Evolutionary conservation across 441 rosid species (phyloP).

Genomic region (Arabidopsis lyrata): DNA sequence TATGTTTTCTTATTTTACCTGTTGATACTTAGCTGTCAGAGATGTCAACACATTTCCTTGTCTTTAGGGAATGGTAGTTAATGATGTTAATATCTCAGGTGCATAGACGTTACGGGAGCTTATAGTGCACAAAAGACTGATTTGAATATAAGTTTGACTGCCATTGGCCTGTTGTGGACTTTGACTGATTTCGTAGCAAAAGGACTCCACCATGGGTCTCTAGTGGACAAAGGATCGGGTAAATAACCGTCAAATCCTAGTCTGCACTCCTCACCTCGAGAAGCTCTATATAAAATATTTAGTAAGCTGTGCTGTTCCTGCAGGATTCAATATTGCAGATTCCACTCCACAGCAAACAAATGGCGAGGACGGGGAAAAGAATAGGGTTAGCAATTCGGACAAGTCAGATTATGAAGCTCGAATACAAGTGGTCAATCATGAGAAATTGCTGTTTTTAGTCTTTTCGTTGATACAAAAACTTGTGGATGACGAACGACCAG

Average conservation of each 20-base stretch:
- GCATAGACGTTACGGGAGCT: conserved; percentile 98
- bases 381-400: conserved; percentile 44
- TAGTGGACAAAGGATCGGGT: conserved; percentile 71
- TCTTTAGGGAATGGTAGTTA: conserved; percentile 23
- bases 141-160: conserved; percentile 95
- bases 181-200: conserved; percentile 92
- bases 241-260: conserved; percentile 36
- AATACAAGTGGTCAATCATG: conserved; percentile 53
- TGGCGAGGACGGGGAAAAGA: conserved; percentile 55
- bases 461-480: conserved; percentile 95
- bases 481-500: conserved; percentile 98
- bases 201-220: conserved; percentile 58
- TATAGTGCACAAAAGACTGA: conserved; percentile 95
- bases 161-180: conserved; percentile 97
- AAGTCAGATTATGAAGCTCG: conserved; percentile 51
- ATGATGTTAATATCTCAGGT: conserved; percentile 63
- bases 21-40: conserved; percentile 25
- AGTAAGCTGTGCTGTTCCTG: conserved; percentile 29
- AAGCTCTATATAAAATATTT: conserved; percentile 8
- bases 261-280: conserved; percentile 28
- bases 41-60: conserved; percentile 12
- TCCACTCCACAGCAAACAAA: conserved; percentile 51
- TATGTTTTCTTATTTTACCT: conserved; percentile 12
- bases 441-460: conserved; percentile 82
- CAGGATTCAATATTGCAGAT: conserved; percentile 52